Base-by-base conservation (phyloP, 2,329 filamentous ascomycete species). In the Hypoxylon sp. region DNA sequence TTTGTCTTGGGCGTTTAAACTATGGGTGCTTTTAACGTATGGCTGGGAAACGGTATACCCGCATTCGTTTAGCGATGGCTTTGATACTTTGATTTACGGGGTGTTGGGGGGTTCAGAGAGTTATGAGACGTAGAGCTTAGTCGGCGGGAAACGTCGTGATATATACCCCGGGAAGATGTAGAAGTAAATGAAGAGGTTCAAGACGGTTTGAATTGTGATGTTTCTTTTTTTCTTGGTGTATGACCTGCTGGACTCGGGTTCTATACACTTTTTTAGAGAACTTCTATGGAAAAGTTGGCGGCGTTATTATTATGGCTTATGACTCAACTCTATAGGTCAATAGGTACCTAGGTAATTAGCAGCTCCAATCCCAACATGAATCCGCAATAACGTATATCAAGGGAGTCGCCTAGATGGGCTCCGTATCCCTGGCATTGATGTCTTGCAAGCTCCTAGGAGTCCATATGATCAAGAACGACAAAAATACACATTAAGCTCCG, bases 91-190 rank as follows among this genome's bases (percentile, higher is more conserved):
- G 44, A 33, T 59, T 51, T 51, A 14, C 29, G 11, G 44, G n/a
- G 9, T 1, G 44, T 6, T 24, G 14, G 31, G 11, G 11, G 14
- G 6, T 9, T 4, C 8, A 1, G 6, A 10, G 6, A n/a, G 44
- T 31, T 59, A 33, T 50, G 26, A 14, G 44, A 22, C 5, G 50
- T 2, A 31, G 24, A 50, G 52, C n/a, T 48, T 13, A 14, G 17
- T 47, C 14, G 29, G 33, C 9, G 35, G 37, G 10, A 44, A 14
- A 48, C 10, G 19, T 44, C 35, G 19, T 46, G 46, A 51, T 52
- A 56, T 56, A 68, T 68, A 68, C 65, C 65, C 65, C 61, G 17
- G 44, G 46, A 35, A 52, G 55, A 39, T 35, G 52, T 65, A 44
- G 59, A 48, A 29, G 13, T 46, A 4, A 51, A 26, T 42, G 50